Evolutionary conservation across 2,329 filamentous ascomycete genomes (phyloP), one percentile per base, ranked within the genome.

Genomic region (Cryphonectria japonica): DNA sequence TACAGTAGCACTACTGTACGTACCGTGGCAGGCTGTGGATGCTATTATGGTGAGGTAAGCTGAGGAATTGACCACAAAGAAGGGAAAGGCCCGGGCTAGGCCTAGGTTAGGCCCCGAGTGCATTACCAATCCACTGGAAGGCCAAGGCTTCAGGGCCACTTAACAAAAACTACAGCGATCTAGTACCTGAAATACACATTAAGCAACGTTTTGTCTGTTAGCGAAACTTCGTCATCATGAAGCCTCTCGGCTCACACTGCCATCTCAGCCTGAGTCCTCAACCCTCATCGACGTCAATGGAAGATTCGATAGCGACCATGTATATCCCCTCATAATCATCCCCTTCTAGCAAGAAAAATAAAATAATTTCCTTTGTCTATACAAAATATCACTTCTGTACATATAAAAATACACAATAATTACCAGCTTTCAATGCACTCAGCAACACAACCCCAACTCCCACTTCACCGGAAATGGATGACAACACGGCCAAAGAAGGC

Each of bases 221-320:
- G 62, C 14, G 16, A 32, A 26, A 19, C 37, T 8, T 29, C n/a
- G 9, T 19, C n/a, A 29, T 32, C 61, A 43, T 22, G 19, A 29
- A 41, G 26, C 46, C 64, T 66, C 41, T 66, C 46, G 32, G 29
- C 64, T 66, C 43, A 66, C 64, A 19, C 9, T 29, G 32, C 37
- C 34, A n/a, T 0, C 37, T 22, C 39, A 50, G 60, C 60, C 60
- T 26, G 26, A 34, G 34, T 34, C 3, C 41, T 46, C 43, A 22
- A 22, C 43, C 7, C 62, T 64, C 62, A 64, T 66, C 26, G 70
- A 72, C 67, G 39, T 67, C 67, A 41, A 46, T 72, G 32, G 70
- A 72, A 72, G 59, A 19, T 72, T 72, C 70, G 32, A 65, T 46
- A 67, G 62, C 62, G 13, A 22, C 62, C 11, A 8, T n/a, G 19